phyloP scores from a whole-genome alignment of 2,329 filamentous ascomycete species.

The Pseudocercospora eumusae region DNA sequence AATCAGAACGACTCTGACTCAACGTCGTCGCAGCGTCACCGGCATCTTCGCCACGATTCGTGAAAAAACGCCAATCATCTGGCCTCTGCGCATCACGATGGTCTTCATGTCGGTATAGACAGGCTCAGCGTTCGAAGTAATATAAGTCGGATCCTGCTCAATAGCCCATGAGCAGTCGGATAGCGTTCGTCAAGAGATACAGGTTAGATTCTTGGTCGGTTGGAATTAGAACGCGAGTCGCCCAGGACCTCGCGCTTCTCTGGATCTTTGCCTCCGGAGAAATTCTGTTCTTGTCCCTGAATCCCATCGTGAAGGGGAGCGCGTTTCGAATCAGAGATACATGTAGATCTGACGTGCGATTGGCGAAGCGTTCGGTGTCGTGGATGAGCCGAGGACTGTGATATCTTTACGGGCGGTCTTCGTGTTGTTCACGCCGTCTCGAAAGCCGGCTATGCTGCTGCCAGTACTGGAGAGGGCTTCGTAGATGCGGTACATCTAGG shows the following conservation, averaged over 20 bases:
- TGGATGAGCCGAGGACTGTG: slow-evolving; percentile 40
- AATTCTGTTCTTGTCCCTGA: slow-evolving; percentile 66
- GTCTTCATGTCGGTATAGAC: slow-evolving; percentile 29
- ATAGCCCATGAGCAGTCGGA: slow-evolving; percentile 52
- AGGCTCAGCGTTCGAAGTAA: slow-evolving; percentile 42
- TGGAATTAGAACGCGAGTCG: slow-evolving; percentile 42
- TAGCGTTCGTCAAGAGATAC: slow-evolving; percentile 43
- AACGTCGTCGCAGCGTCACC: slow-evolving; percentile 14
- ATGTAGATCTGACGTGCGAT: slow-evolving; percentile 53
- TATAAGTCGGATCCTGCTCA: slow-evolving; percentile 41
- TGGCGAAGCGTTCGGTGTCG: slow-evolving; percentile 44
- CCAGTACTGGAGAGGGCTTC: slow-evolving; percentile 39
- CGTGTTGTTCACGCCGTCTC: slow-evolving; percentile 34
- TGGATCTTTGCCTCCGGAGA: slow-evolving; percentile 40
- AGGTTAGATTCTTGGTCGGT: slow-evolving; percentile 41
- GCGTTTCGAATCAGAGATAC: slow-evolving; percentile 61
- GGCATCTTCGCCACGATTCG: slow-evolving; percentile 16
- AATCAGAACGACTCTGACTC: slow-evolving; percentile 11
- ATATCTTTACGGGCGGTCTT: slow-evolving; percentile 39
- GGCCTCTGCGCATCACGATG: slow-evolving; percentile 22
- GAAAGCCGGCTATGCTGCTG: slow-evolving; percentile 42
- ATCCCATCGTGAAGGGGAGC: slow-evolving; percentile 61
- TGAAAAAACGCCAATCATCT: slow-evolving; percentile 25
- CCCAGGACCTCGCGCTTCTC: slow-evolving; percentile 44
- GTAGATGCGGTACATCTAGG: slow-evolving; percentile 40